Conservation (phyloP, 2,329 filamentous ascomycete genomes). For the Hypoxylon sp. region DNA sequence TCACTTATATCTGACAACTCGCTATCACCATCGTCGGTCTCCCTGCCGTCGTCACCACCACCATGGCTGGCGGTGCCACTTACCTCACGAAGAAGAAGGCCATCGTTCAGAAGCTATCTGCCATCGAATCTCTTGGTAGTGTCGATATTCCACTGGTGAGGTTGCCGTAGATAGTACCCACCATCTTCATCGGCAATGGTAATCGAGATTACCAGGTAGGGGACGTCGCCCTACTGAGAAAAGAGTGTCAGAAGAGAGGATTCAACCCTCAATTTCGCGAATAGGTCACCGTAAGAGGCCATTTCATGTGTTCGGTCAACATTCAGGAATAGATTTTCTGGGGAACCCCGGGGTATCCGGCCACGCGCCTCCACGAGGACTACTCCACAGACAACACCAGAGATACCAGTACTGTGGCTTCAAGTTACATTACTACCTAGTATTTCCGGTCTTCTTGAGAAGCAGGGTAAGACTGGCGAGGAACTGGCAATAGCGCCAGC, state of each 20-base stretch:
- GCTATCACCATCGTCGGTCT: slow-evolving; percentile 95
- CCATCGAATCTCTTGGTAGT: slow-evolving; percentile 92
- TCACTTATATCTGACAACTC: slow-evolving; percentile 57
- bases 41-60: slow-evolving; percentile 92
- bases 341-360: neutral
- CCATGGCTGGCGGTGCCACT: slow-evolving; percentile 93
- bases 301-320: neutral
- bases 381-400: too few relatives aligned
- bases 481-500: slow-evolving; percentile 44
- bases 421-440: too few relatives aligned
- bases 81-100: slow-evolving; percentile 94
- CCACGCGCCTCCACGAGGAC: too few relatives aligned
- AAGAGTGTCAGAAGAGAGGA: slow-evolving; percentile 49
- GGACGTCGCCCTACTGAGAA: slow-evolving; percentile 29
- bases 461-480: slow-evolving; percentile 38
- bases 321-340: neutral
- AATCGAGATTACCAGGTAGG: neutral
- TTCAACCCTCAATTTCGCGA: slow-evolving; percentile 52
- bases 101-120: slow-evolving; percentile 92
- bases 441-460: slow-evolving; percentile 22
- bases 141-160: slow-evolving; percentile 73
- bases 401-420: too few relatives aligned
- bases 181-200: neutral
- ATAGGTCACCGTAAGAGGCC: neutral
- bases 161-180: neutral